phyloP scores from a whole-genome alignment of 75 land plant genomes.

The Cupressus sempervirens region DNA sequence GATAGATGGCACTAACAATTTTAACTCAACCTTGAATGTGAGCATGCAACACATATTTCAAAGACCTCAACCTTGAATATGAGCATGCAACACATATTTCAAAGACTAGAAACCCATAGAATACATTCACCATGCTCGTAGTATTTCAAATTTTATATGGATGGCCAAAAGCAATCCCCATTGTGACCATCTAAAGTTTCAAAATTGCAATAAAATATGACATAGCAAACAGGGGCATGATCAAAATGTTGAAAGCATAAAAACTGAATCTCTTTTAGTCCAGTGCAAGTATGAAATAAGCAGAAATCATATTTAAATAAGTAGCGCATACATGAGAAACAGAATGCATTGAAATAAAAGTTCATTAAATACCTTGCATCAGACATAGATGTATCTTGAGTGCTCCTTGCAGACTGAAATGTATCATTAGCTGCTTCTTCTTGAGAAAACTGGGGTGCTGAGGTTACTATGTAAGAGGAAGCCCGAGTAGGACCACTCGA shows the following conservation, averaged over 20 bases:
- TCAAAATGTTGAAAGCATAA: not conserved
- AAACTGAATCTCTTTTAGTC: not conserved
- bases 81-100: not conserved
- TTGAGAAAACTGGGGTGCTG: slow-evolving; percentile 17
- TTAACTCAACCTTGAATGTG: not conserved
- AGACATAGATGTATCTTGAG: slow-evolving; percentile 15
- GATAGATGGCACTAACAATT: not conserved
- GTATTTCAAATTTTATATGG: not conserved
- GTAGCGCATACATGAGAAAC: not conserved
- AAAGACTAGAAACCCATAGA: not conserved
- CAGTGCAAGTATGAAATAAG: not conserved
- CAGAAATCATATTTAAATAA: not conserved
- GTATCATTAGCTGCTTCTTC: slow-evolving; percentile 18
- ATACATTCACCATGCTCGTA: not conserved
- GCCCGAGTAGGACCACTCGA: slow-evolving; percentile 20
- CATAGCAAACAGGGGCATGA: not conserved
- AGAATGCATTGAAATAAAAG: not conserved
- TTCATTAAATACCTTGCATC: slow-evolving; percentile 39
- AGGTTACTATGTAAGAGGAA: slow-evolving; percentile 21
- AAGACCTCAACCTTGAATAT: not conserved
- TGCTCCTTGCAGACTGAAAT: slow-evolving; percentile 7
- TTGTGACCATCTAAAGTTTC: not conserved
- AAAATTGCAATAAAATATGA: not conserved
- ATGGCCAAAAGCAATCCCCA: not conserved
- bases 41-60: not conserved